Conservation (phyloP, 1,284 basidiomycete genomes). For the Sporisorium graminicola region DNA sequence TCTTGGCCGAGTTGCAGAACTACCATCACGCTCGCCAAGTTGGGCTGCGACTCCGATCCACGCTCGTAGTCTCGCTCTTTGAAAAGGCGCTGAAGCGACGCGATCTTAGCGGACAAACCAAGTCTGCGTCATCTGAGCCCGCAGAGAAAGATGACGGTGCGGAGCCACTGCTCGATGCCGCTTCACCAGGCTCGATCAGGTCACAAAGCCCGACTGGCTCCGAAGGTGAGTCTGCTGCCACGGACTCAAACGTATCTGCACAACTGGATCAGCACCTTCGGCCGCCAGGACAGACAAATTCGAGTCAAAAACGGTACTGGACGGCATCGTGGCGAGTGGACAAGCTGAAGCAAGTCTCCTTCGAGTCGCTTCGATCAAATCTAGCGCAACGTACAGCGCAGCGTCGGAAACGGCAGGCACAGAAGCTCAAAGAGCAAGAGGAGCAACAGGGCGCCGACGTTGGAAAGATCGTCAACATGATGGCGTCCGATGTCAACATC, state of each 20-base stretch:
- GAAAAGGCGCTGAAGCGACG: conserved; percentile 66
- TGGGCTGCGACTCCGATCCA: conserved; percentile 63
- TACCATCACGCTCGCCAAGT: conserved; percentile 68
- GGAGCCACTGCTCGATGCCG: background rate
- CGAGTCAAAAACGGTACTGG: conserved; percentile 18
- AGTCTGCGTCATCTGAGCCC: background rate
- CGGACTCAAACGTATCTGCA: background rate
- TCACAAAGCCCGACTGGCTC: conserved; percentile 6
- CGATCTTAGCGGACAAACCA: conserved; percentile 50
- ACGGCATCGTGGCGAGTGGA: conserved; percentile 3
- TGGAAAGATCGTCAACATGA: conserved; percentile 73
- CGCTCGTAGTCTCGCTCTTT: conserved; percentile 63
- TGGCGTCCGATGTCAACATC: conserved; percentile 70
- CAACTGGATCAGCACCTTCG: conserved; percentile 4
- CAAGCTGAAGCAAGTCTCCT: conserved; percentile 24
- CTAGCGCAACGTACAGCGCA: conserved; percentile 1
- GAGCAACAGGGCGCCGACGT: conserved; percentile 69
- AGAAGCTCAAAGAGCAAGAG: conserved; percentile 23
- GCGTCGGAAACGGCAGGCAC: conserved; percentile 8
- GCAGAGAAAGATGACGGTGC: background rate
- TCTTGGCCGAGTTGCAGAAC: conserved; percentile 57
- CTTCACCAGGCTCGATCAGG: background rate
- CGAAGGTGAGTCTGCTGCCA: background rate
- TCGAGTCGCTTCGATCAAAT: conserved; percentile 24
- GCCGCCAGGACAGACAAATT: background rate